Evolutionary conservation across 176 grass and related monocot genomes (phyloP).

Genomic region (Leersia perrieri): DNA sequence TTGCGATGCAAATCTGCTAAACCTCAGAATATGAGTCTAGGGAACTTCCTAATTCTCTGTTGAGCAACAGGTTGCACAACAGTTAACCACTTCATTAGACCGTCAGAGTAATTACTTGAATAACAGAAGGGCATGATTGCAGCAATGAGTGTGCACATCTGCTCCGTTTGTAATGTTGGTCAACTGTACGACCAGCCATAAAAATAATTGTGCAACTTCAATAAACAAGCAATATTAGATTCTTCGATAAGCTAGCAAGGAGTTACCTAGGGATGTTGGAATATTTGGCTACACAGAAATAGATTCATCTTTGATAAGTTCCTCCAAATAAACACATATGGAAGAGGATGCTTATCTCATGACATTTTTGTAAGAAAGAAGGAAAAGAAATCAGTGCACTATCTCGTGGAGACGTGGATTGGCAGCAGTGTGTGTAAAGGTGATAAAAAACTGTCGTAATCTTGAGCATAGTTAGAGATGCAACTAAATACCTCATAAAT

Average conservation of each 20-base stretch:
- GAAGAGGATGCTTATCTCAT: not conserved
- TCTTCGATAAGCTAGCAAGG: not conserved
- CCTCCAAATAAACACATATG: not conserved
- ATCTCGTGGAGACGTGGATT: too few species aligned
- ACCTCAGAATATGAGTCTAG: not conserved
- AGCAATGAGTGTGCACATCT: not conserved
- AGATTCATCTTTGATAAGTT: not conserved
- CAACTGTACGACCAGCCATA: not conserved
- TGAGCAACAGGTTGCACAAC: not conserved
- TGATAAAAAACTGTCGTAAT: constrained; percentile 2
- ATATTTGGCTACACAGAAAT: not conserved
- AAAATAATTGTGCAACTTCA: not conserved
- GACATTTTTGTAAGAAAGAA: not conserved
- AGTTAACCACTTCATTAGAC: constrained; percentile 12
- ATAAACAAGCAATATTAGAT: not conserved
- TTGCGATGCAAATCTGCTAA: constrained; percentile 7
- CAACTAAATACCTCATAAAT: not conserved
- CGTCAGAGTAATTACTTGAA: constrained; percentile 9
- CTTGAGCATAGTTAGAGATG: constrained; percentile 2
- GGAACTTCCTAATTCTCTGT: not conserved
- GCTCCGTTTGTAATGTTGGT: not conserved
- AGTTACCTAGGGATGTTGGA: not conserved
- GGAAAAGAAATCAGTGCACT: not conserved
- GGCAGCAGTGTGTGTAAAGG: not conserved
- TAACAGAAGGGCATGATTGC: constrained; percentile 3